Percentiles rank a stretch among this genome's conserved stretches.
These are phyloP conservation scores for Glarea lozoyensis DNA, from an alignment of 495 filamentous ascomycete species.

Conservation along the genomic window DNA sequence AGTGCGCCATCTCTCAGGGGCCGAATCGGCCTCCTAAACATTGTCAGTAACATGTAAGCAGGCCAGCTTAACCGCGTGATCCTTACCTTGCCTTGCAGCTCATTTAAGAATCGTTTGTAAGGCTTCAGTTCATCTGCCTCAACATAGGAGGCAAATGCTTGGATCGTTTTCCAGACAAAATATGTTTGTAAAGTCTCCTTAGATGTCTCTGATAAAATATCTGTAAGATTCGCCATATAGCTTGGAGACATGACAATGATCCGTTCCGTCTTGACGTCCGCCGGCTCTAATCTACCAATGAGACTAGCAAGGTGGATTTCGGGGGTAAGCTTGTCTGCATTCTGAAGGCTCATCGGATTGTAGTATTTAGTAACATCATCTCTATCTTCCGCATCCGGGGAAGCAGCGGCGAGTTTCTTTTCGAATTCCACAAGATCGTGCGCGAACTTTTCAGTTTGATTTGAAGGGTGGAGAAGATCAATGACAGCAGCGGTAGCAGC, in stretches of 20 bases:
- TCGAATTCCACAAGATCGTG: conserved; percentile 47
- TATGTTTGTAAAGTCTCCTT: conserved; percentile 44
- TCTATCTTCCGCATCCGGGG: conserved; percentile 47
- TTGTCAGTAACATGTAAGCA: conserved; percentile 4
- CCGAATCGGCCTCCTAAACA: conserved; percentile 47
- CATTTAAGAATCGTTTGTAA: conserved; percentile 49
- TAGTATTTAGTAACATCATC: conserved; percentile 53
- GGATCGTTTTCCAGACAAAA: conserved; percentile 54
- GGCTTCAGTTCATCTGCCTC: conserved; percentile 51
- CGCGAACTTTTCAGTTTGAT: conserved; percentile 6
- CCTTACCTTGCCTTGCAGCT: conserved; percentile 36
- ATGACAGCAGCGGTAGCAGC: conserved; percentile 32
- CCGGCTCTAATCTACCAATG: conserved; percentile 42
- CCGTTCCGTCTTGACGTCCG: conserved; percentile 36
- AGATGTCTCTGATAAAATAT: conserved; percentile 35
- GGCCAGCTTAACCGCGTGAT: not conserved
- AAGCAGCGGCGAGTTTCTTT: conserved; percentile 47
- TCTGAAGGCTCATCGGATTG: conserved; percentile 44
- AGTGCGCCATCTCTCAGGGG: conserved; percentile 60
- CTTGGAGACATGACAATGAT: conserved; percentile 49
- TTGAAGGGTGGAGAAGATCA: conserved; percentile 16
- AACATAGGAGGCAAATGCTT: conserved; percentile 37
- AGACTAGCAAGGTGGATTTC: conserved; percentile 44
- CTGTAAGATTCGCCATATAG: conserved; percentile 43
- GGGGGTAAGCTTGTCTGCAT: conserved; percentile 43